These are phyloP conservation scores for Marasmius oreades DNA, from an alignment of 1,284 basidiomycete species.

Conservation along the genomic window DNA sequence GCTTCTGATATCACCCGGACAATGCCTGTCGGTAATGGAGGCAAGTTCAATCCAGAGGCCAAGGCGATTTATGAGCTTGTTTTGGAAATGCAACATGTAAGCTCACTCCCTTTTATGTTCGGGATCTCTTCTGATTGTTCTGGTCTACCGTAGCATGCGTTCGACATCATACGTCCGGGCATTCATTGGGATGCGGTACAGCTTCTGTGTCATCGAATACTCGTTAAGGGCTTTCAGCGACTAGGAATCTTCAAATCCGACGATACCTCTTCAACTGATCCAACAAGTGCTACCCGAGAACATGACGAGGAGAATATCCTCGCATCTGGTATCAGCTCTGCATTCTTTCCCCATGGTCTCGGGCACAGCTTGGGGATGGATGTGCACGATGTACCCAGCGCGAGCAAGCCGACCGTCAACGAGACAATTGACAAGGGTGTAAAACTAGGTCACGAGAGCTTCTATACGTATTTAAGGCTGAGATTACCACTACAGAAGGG, in stretches of 20 bases:
- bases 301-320: slow-evolving; percentile 64
- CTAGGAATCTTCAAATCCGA: slow-evolving; percentile 77
- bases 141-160: slow-evolving; percentile 50
- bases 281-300: slow-evolving; percentile 46
- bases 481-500: slow-evolving; percentile 64
- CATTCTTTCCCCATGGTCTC: slow-evolving; percentile 91
- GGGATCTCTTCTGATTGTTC: slow-evolving; percentile 2
- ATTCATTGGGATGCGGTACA: slow-evolving; percentile 87
- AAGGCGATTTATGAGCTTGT: slow-evolving; percentile 83
- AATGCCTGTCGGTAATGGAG: slow-evolving; percentile 85
- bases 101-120: slow-evolving; percentile 31
- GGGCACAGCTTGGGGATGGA: slow-evolving; percentile 88
- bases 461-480: slow-evolving; percentile 78
- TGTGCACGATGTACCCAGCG: slow-evolving; percentile 81
- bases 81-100: slow-evolving; percentile 73
- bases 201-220: slow-evolving; percentile 72
- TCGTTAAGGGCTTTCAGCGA: slow-evolving; percentile 76
- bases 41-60: slow-evolving; percentile 79
- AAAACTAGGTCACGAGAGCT: slow-evolving; percentile 51
- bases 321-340: slow-evolving; percentile 69
- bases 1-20: slow-evolving; percentile 83
- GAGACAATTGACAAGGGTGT: slow-evolving; percentile 40
- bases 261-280: slow-evolving; percentile 3
- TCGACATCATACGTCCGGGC: slow-evolving; percentile 66
- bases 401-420: slow-evolving; percentile 62